These are phyloP conservation scores for Alectoria sarmentosa DNA, from an alignment of 495 filamentous ascomycete genomes.

Conservation along the genomic window DNA sequence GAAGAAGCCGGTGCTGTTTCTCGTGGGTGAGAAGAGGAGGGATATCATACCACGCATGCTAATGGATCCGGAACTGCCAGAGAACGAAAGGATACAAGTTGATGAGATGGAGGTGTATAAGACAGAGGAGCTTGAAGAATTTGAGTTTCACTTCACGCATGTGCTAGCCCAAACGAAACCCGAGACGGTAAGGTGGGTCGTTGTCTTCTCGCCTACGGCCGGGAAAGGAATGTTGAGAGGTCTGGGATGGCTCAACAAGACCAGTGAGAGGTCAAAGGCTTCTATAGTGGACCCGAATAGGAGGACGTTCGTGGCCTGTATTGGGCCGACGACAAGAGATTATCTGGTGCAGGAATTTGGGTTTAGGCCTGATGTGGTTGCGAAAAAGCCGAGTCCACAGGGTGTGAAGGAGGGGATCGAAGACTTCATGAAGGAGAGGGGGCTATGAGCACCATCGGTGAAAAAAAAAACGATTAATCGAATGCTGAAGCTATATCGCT, in stretches of 20 bases:
- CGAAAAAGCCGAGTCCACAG: conserved; percentile 73
- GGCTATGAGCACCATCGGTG: neutral
- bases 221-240: conserved; percentile 72
- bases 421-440: conserved; percentile 38
- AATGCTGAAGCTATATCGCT: conserved; percentile 16
- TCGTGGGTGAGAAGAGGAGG: conserved; percentile 77
- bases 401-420: conserved; percentile 66
- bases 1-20: conserved; percentile 65
- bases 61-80: conserved; percentile 42
- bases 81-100: conserved; percentile 47
- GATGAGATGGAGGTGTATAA: conserved; percentile 80
- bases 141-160: conserved; percentile 54
- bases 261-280: conserved; percentile 38
- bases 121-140: conserved; percentile 69
- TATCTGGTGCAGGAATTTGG: conserved; percentile 59
- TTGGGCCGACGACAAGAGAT: conserved; percentile 88
- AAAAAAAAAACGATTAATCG: conserved; percentile 15
- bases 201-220: conserved; percentile 89
- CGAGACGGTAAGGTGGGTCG: conserved; percentile 59
- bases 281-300: conserved; percentile 13
- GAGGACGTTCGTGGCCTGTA: conserved; percentile 65
- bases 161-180: conserved; percentile 35
- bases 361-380: conserved; percentile 74
- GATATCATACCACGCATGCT: conserved; percentile 83
- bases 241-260: conserved; percentile 49